Conservation (phyloP, 2,329 filamentous ascomycete genomes). For the Xylariaceae sp. region DNA sequence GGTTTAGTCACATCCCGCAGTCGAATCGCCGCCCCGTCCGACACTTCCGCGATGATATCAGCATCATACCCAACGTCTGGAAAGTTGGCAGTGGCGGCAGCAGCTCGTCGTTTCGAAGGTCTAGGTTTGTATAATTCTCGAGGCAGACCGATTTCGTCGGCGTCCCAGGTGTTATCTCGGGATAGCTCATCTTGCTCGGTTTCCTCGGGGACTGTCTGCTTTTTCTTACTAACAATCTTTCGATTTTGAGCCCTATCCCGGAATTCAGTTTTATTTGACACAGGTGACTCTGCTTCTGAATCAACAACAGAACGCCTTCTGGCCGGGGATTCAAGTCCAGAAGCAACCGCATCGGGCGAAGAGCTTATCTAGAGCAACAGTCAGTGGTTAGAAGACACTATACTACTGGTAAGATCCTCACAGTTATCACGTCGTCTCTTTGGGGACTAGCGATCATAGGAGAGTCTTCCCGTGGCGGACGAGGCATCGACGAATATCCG, state of each 20-base stretch:
- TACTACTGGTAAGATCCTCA: constrained; percentile 11
- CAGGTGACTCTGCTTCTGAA: constrained; percentile 7
- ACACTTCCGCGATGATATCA: not conserved
- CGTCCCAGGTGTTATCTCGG: constrained; percentile 19
- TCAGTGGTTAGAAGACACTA: constrained; percentile 9
- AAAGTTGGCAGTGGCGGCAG: constrained; percentile 1
- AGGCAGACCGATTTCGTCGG: constrained; percentile 10
- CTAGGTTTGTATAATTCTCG: constrained; percentile 21
- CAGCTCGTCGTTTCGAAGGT: constrained; percentile 18
- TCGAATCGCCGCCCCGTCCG: not conserved
- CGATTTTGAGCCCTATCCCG: constrained; percentile 1
- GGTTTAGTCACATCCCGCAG: not conserved
- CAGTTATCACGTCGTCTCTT: constrained; percentile 20
- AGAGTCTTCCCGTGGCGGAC: constrained; percentile 27
- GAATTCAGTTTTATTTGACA: constrained; percentile 5
- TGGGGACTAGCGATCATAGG: constrained; percentile 11
- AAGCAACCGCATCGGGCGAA: constrained; percentile 27
- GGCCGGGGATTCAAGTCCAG: constrained; percentile 10
- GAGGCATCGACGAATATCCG: constrained; percentile 29
- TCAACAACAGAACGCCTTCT: not conserved
- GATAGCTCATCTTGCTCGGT: constrained; percentile 29
- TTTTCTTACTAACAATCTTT: constrained; percentile 17
- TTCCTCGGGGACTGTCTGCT: constrained; percentile 17
- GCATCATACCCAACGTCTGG: constrained; percentile 3
- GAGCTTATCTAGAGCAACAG: constrained; percentile 23